These are phyloP conservation scores for Starmerella vaccinii DNA, from an alignment of 805 yeast species.

Conservation along the genomic window DNA sequence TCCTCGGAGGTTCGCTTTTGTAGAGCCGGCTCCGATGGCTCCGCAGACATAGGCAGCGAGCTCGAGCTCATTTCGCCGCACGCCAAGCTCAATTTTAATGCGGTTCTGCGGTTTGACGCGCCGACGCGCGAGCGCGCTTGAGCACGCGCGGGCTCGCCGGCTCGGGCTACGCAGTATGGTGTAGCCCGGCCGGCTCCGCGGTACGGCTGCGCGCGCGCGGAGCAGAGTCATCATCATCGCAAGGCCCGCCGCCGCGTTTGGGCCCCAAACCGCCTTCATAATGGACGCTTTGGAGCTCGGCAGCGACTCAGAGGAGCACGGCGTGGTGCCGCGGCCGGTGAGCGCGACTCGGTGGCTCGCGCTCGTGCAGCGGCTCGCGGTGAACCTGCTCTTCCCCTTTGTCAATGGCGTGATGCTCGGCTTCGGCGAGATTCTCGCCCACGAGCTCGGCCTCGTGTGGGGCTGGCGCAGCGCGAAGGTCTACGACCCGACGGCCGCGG, in stretches of 20 bases:
- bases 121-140: neutral
- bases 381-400: constrained; percentile 76
- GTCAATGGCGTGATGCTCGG: constrained; percentile 93
- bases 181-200: too few species aligned
- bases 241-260: too few species aligned
- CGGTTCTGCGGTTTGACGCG: neutral
- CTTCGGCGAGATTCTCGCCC: constrained; percentile 89
- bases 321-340: constrained; percentile 3
- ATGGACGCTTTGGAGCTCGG: constrained; percentile 1
- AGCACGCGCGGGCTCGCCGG: too few species aligned
- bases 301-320: constrained; percentile 7
- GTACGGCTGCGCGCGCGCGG: neutral
- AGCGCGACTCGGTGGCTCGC: constrained; percentile 18
- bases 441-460: constrained; percentile 73
- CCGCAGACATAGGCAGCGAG: too few species aligned
- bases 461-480: constrained; percentile 57
- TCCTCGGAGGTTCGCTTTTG: too few species aligned
- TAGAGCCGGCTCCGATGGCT: too few species aligned
- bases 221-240: too few species aligned
- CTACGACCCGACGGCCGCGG: constrained; percentile 19
- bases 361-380: constrained; percentile 30
- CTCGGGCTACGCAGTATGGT: too few species aligned
- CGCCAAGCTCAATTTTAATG: too few species aligned
- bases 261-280: too few species aligned
- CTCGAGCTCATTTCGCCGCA: too few species aligned